These are phyloP conservation scores for Endoconidiophora laricicola DNA, from an alignment of 2,329 filamentous ascomycete species.

Conservation along the genomic window DNA sequence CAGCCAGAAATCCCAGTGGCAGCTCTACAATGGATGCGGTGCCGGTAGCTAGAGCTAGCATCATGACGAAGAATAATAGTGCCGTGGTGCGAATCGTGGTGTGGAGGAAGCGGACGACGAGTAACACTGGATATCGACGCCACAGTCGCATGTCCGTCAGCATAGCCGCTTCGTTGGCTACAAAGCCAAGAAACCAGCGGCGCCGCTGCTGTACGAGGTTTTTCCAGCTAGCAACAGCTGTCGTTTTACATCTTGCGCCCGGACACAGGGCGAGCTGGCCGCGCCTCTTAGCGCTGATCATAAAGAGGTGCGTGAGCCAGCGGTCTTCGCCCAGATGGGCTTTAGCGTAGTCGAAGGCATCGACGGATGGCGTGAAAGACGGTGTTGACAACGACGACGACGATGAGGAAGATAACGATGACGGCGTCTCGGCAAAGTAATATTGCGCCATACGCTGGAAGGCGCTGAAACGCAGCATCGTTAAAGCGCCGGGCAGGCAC, in stretches of 20 bases:
- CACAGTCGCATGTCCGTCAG: constrained; percentile 84
- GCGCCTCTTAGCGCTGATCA: constrained; percentile 85
- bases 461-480: constrained; percentile 87
- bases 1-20: constrained; percentile 82
- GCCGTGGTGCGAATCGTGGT: constrained; percentile 93
- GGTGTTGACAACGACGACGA: too few species aligned
- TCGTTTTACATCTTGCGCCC: constrained; percentile 99
- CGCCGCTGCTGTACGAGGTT: constrained; percentile 86
- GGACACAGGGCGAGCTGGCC: constrained; percentile 33
- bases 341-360: constrained; percentile 93
- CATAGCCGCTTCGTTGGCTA: constrained; percentile 98
- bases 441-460: constrained; percentile 96
- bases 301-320: constrained; percentile 96
- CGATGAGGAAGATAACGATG: too few species aligned
- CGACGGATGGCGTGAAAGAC: constrained; percentile 26
- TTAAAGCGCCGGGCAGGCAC: constrained; percentile 86
- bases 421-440: constrained; percentile 83
- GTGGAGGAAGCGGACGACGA: constrained; percentile 79
- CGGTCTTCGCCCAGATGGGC: constrained; percentile 89
- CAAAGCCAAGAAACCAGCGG: constrained; percentile 92
- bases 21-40: constrained; percentile 62
- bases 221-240: constrained; percentile 76
- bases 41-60: constrained; percentile 71
- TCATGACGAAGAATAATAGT: constrained; percentile 84
- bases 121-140: constrained; percentile 76